Base-by-base conservation (phyloP, 306 rosid genomes). In the Ammopiptanthus mongolicus region DNA sequence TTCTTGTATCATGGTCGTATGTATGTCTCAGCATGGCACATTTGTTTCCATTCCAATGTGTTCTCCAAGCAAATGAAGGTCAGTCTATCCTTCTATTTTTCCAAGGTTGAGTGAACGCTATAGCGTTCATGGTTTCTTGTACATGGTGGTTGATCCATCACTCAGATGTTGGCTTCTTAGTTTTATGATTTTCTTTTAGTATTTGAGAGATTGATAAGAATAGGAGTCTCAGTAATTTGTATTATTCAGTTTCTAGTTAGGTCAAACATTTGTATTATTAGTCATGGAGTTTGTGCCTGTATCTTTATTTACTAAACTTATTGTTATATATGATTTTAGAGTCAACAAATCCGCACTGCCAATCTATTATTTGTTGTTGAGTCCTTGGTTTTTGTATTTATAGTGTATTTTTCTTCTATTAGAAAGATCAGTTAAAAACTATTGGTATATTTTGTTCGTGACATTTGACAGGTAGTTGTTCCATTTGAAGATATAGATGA, bases 61-160 rank as follows among this genome's bases (percentile, higher is more conserved):
- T 95, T 95, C 74, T 92, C 97, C 8, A 95, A 95, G 88, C 99
- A 95, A 89, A 95, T 95, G 91, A 95, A 95, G 99, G 99, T 92
- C 53, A 85, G 89, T 22, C 19, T 71, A 33, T 60, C 47, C 39
- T 69, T 62, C 23, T 71, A 39, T 25, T 80, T 53, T 63, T 1
- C 79, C 31, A 23, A 34, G 46, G 57, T 50, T 78, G 72, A 37
- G 65, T 60, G 17, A 67, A 72, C 58, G 36, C 67, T 67, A 48
- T 41, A 78, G 46, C 25, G 9, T 25, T 73, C 29, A 31, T 48
- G 2, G 17, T 75, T 78, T 68, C 53, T 15, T 61, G 62, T 64
- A 11, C 14, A 13, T 18, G 56, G 59, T 70, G 65, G 47, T 23
- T 64, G 25, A 31, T 76, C 68, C 65, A 44, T 81, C 17, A 63